Evolutionary conservation across 805 yeast genomes (phyloP).

Genomic region (Candida pini): DNA sequence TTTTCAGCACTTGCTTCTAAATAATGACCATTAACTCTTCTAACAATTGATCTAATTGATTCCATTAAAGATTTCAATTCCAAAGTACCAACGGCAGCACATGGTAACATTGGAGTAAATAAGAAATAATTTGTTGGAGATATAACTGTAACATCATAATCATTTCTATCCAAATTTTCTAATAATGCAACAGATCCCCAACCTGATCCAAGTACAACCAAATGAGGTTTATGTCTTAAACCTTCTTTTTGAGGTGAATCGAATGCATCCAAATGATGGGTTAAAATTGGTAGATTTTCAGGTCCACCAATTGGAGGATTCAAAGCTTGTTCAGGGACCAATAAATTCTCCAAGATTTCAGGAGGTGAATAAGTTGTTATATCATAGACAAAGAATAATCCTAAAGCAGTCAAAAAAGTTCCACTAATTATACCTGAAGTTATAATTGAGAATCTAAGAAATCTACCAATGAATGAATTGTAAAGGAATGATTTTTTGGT

Average conservation of each 20-base stretch:
- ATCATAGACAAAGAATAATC: conserved; percentile 58
- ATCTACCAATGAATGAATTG: conserved; percentile 26
- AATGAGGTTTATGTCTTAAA: conserved; percentile 44
- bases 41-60: conserved; percentile 54
- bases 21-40: conserved; percentile 51
- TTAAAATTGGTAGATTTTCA: conserved; percentile 59
- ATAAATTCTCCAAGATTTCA: conserved; percentile 36
- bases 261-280: conserved; percentile 49
- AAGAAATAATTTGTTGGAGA: conserved; percentile 66
- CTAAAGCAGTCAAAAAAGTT: conserved; percentile 34
- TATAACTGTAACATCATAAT: conserved; percentile 59
- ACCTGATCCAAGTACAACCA: conserved; percentile 63
- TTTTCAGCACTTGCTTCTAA: conserved; percentile 58
- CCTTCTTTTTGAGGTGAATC: conserved; percentile 44
- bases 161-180: conserved; percentile 44
- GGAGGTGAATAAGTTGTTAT: conserved; percentile 53
- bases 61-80: conserved; percentile 61
- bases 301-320: conserved; percentile 62
- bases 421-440: conserved; percentile 40
- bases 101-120: conserved; percentile 65
- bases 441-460: conserved; percentile 29
- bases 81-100: conserved; percentile 66
- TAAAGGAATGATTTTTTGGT: conserved; percentile 13
- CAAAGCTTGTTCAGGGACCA: conserved; percentile 48
- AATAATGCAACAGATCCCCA: conserved; percentile 66